phyloP scores from a whole-genome alignment of 1,139 yeast species.

The Sugiyamaella paludigena region DNA sequence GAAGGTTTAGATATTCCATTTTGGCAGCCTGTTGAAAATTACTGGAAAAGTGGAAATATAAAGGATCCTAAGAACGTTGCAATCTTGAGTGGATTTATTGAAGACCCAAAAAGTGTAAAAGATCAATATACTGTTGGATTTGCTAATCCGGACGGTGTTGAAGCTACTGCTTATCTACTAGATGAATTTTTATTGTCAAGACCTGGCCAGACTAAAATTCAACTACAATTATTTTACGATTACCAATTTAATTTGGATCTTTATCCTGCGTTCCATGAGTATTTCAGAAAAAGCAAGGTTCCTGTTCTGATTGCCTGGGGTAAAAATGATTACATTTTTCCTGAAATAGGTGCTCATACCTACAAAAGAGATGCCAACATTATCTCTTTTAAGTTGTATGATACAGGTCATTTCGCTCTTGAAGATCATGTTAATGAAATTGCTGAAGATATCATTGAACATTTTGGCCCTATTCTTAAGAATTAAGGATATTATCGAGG shows the following conservation, averaged over 20 bases:
- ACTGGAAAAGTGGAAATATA: constrained; percentile 38
- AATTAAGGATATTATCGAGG: no score
- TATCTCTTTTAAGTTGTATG: constrained; percentile 33
- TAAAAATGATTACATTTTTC: constrained; percentile 42
- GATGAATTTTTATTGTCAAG: constrained; percentile 35
- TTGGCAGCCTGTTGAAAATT: constrained; percentile 41
- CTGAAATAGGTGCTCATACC: constrained; percentile 41
- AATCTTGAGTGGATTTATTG: constrained; percentile 25
- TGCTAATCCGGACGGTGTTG: constrained; percentile 29
- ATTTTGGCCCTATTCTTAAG: constrained; percentile 14
- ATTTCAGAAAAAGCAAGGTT: constrained; percentile 36
- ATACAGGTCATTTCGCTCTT: constrained; percentile 46
- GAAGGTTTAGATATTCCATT: constrained; percentile 42
- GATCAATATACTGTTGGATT: constrained; percentile 40
- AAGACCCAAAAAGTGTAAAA: constrained; percentile 27
- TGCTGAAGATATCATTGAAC: constrained; percentile 31
- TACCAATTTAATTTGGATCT: constrained; percentile 39
- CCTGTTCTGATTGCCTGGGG: constrained; percentile 47
- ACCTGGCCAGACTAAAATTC: constrained; percentile 36
- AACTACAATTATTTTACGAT: constrained; percentile 40
- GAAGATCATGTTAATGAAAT: constrained; percentile 38
- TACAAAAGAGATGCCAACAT: constrained; percentile 37
- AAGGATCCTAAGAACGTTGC: constrained; percentile 20
- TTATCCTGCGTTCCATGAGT: constrained; percentile 43
- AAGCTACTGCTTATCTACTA: constrained; percentile 39